These are phyloP conservation scores for Groenewaldozyma auringiensis DNA, from an alignment of 1,139 yeast species.

Conservation along the genomic window DNA sequence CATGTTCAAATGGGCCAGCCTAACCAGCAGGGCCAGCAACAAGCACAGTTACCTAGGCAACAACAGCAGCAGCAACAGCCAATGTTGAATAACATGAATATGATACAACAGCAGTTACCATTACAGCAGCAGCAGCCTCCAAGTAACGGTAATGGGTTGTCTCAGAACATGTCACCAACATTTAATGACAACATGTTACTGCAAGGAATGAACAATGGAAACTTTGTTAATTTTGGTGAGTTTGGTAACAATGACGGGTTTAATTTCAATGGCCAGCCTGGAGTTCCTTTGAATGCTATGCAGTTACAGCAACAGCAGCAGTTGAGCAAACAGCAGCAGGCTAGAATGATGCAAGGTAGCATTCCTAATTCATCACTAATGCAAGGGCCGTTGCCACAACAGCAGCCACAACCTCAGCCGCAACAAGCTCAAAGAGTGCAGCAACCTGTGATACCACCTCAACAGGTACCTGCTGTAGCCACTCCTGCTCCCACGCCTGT, in stretches of 20 bases:
- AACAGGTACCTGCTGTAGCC: conserved; percentile 3
- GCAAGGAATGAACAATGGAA: not conserved
- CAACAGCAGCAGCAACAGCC: not conserved
- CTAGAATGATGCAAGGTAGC: not conserved
- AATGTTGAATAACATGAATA: no score
- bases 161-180: not conserved
- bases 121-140: conserved; percentile 3
- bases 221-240: not conserved
- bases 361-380: conserved; percentile 2
- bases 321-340: conserved; percentile 10
- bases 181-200: not conserved
- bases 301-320: conserved; percentile 6
- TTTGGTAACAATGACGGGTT: not conserved
- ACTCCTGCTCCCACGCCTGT: not conserved
- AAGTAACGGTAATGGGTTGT: not conserved
- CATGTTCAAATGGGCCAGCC: conserved; percentile 2
- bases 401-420: conserved; percentile 8
- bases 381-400: conserved; percentile 5
- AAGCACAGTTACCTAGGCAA: not conserved
- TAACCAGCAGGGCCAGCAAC: not conserved
- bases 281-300: not conserved
- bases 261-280: conserved; percentile 1
- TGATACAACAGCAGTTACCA: conserved; percentile 1
- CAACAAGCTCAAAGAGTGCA: conserved; percentile 6
- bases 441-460: conserved; percentile 5